phyloP scores from a whole-genome alignment of 2,329 filamentous ascomycete genomes.

The Aspergillus sp. region DNA sequence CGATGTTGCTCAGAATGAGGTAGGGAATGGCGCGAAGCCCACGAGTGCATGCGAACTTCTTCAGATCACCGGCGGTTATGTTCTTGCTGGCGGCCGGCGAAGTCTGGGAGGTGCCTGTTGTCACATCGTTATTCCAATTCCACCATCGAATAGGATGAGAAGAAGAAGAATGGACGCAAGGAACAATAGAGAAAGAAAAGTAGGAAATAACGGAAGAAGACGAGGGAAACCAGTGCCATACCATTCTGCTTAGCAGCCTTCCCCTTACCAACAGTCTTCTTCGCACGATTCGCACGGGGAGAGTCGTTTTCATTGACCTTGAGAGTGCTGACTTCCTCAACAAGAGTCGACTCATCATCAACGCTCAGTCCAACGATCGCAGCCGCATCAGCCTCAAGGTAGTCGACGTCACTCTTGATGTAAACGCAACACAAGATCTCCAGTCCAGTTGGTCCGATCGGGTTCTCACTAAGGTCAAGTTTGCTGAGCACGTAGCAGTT shows the following conservation, averaged over 20 bases:
- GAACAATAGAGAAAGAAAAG: not conserved
- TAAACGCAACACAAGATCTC: slow-evolving; percentile 53
- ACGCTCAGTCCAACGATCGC: slow-evolving; percentile 19
- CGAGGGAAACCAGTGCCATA: not conserved
- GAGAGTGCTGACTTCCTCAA: slow-evolving; percentile 16
- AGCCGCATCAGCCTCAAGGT: slow-evolving; percentile 33
- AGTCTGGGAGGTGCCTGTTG: slow-evolving; percentile 18
- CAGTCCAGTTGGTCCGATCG: slow-evolving; percentile 47
- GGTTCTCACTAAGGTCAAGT: slow-evolving; percentile 52
- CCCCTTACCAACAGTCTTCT: slow-evolving; percentile 25
- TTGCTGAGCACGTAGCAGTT: slow-evolving; percentile 49
- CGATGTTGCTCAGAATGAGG: slow-evolving; percentile 33
- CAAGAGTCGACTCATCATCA: slow-evolving; percentile 2
- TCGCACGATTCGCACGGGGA: slow-evolving; percentile 10
- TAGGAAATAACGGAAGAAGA: not conserved
- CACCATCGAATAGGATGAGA: not conserved
- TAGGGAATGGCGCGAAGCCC: slow-evolving; percentile 43
- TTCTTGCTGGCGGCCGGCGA: slow-evolving; percentile 8
- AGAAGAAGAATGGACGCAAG: not conserved
- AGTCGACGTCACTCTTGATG: slow-evolving; percentile 41
- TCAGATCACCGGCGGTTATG: slow-evolving; percentile 23
- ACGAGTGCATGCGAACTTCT: slow-evolving; percentile 36
- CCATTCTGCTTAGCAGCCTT: slow-evolving; percentile 23
- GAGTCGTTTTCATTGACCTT: slow-evolving; percentile 22
- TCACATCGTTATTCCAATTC: slow-evolving; percentile 12